Evolutionary conservation across 2,329 filamentous ascomycete species (phyloP).

Genomic region (Fusarium concolor): DNA sequence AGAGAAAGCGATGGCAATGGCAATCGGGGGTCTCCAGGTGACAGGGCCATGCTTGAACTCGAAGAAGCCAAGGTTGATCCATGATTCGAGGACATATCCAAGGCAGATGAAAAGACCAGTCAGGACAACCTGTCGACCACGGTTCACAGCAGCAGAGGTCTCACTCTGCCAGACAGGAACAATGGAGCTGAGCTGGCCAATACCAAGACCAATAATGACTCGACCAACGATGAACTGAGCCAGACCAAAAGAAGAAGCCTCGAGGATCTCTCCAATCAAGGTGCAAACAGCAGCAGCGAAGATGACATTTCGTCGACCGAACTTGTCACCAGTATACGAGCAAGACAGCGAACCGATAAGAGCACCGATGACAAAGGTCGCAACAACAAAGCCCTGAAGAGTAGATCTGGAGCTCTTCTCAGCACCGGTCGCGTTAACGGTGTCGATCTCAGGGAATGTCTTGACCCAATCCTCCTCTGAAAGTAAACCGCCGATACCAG

Average conservation of each 20-base stretch:
- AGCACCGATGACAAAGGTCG: slow-evolving; percentile 67
- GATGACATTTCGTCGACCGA: slow-evolving; percentile 68
- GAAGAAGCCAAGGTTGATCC: slow-evolving; percentile 60
- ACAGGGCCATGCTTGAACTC: slow-evolving; percentile 38
- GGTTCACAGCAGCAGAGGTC: slow-evolving; percentile 60
- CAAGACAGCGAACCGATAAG: slow-evolving; percentile 62
- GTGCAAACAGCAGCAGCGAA: slow-evolving; percentile 64
- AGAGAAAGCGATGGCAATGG: slow-evolving; percentile 50
- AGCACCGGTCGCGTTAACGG: slow-evolving; percentile 60
- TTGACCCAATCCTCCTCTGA: slow-evolving; percentile 69
- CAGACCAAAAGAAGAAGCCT: slow-evolving; percentile 60
- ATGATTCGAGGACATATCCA: slow-evolving; percentile 55
- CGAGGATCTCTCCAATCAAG: slow-evolving; percentile 64
- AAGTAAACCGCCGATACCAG: slow-evolving; percentile 77
- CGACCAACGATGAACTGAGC: slow-evolving; percentile 55
- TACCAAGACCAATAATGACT: slow-evolving; percentile 64
- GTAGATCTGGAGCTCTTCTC: slow-evolving; percentile 58
- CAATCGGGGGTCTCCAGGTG: slow-evolving; percentile 56
- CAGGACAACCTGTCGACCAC: slow-evolving; percentile 60
- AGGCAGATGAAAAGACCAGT: slow-evolving; percentile 63
- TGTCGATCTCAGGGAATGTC: slow-evolving; percentile 61
- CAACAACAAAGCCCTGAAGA: slow-evolving; percentile 59
- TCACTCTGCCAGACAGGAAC: slow-evolving; percentile 67
- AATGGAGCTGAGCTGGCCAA: slow-evolving; percentile 65
- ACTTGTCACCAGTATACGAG: slow-evolving; percentile 64